Evolutionary conservation across 371 early-diverging fungal species (phyloP), one percentile per base, ranked within the genome.

Genomic region (Syncephalastrum contaminatum): DNA sequence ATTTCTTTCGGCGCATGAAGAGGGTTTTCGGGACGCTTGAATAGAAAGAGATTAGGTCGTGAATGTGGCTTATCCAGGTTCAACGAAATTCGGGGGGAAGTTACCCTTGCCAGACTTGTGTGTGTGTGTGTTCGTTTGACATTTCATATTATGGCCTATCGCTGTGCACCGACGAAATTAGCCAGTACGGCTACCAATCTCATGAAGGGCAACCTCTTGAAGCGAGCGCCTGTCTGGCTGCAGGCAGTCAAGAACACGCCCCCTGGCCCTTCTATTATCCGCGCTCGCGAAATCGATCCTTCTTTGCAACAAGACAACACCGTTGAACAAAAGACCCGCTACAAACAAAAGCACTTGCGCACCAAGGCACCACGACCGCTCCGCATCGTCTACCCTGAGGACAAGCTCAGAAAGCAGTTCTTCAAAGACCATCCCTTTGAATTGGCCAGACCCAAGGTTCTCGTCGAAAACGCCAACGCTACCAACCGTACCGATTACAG

Each of bases 401-500:
- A 95, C 68, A 64, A 63, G 59, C 77, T 95, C 53, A 84, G 96
- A 60, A 65, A 80, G 53, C 84, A 81, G 50, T 95, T 95, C 63
- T 95, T 90, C 70, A 78, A 81, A 60, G 89, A 92, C 76, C 96
- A 95, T 66, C 94, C 94, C 18, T 91, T 87, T 66, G 96, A 95
- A 74, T 70, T 88, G 56, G 66, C 80, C 20, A 77, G 88, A 54
- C 92, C 94, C 22, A 68, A 80, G 27, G 62, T 78, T 7, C 59
- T 91, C 46, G 79, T 85, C 3, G 88, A 90, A 64, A 71, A 72
- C 20, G 75, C 77, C 8, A 67, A 67, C 10, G 79, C 75, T 8
- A 43, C 59, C 7, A 72, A 76, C 48, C 73, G 82, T 19, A 69
- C 74, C 24, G 75, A 80, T 47, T 80, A 62, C 45, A 73, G 70